Evolutionary conservation across 805 yeast genomes (phyloP), one percentile per base, ranked within the genome.

Genomic region (Hanseniaspora pseudoguilliermondii): DNA sequence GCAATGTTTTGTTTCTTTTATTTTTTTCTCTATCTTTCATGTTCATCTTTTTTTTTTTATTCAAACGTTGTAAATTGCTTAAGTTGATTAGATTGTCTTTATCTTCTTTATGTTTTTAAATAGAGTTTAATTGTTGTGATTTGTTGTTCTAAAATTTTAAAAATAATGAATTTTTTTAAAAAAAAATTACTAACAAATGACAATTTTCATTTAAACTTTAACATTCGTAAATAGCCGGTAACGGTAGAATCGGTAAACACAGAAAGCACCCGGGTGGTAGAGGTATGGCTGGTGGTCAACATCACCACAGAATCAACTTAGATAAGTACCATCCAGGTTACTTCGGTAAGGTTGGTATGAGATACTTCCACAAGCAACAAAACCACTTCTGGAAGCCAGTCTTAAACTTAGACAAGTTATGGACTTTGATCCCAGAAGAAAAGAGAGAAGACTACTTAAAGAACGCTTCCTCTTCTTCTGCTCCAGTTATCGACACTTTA

Each of bases 261-360:
- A 90, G 98, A 89, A 93, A 93, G 95, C 93, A 86, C 72, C 97
- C 98, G 67, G 98, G 98, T 93, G 98, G 98, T 81, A 90, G 97
- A 81, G 99, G 99, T 93, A 91, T 80, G 90, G 99, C 99, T 75
- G 99, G 99, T 91, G 99, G 99, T 88, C 91, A 82, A 80, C 97
- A 91, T 79, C 99, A 93, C 80, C 98, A 93, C 96, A 88, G 99
- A 84, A 90, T 93, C 77, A 93, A 93, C 83, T 78, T 93, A 81
- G 99, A 93, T 78, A 93, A 91, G 80, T 93, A 86, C 96, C 99
- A 93, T 79, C 98, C 98, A 73, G 99, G 99, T 89, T 93, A 93
- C 91, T 93, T 93, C 81, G 99, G 99, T 86, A 95, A 93, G 82
- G 97, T 93, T 75, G 99, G 99, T 90, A 91, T 91, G 97, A 88